phyloP scores from a whole-genome alignment of 2,329 filamentous ascomycete genomes.

The Onygenales sp. region DNA sequence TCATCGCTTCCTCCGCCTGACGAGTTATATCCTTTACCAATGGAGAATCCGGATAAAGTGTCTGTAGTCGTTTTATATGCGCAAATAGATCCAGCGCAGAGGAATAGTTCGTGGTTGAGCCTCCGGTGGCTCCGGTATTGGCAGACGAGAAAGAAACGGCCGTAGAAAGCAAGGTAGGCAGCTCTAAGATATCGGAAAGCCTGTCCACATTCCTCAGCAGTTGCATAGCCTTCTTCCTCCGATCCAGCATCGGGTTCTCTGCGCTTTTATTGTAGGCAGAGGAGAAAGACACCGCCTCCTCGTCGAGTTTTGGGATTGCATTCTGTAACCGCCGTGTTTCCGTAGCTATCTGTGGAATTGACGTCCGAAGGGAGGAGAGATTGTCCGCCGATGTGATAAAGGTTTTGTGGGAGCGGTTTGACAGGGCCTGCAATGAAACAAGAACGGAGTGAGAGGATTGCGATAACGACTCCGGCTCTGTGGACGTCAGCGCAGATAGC shows the following conservation, averaged over 20 bases:
- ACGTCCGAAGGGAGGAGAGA: slow-evolving; percentile 61
- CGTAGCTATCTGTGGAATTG: slow-evolving; percentile 60
- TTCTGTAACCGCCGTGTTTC: slow-evolving; percentile 59
- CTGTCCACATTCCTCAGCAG: slow-evolving; percentile 81
- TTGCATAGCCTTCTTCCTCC: slow-evolving; percentile 69
- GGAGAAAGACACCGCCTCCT: slow-evolving; percentile 69
- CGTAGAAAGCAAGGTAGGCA: slow-evolving; percentile 75
- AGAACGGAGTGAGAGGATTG: slow-evolving; percentile 73
- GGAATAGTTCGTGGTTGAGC: slow-evolving; percentile 62
- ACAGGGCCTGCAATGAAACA: slow-evolving; percentile 75
- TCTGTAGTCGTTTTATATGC: slow-evolving; percentile 81
- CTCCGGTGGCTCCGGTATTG: slow-evolving; percentile 30
- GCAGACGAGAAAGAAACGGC: slow-evolving; percentile 44
- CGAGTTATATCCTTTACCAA: slow-evolving; percentile 62
- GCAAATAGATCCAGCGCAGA: slow-evolving; percentile 83
- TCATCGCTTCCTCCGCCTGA: slow-evolving; percentile 81
- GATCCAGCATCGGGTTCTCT: slow-evolving; percentile 59
- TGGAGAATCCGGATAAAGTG: slow-evolving; percentile 69
- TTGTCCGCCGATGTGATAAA: slow-evolving; percentile 73
- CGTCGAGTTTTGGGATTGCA: slow-evolving; percentile 69
- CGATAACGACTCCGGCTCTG: slow-evolving; percentile 69
- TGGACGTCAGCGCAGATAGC: slow-evolving; percentile 59
- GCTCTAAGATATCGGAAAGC: slow-evolving; percentile 79
- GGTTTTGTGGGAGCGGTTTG: slow-evolving; percentile 77
- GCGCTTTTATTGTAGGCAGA: slow-evolving; percentile 68